phyloP scores from a whole-genome alignment of 164 flowering plant species.

The Tinospora cordifolia region DNA sequence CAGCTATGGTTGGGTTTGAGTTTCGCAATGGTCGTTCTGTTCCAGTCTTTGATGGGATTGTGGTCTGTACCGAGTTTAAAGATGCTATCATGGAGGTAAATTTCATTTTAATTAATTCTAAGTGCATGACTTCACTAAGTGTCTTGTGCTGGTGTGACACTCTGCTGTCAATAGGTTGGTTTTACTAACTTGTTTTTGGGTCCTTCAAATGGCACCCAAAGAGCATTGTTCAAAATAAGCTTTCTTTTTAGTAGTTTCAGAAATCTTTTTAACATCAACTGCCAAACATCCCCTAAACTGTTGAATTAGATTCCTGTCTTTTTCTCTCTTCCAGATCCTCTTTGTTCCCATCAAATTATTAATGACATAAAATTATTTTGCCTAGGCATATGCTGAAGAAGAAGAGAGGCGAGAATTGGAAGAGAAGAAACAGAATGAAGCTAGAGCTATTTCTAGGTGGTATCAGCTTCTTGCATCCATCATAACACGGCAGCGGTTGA shows the following conservation, averaged over 20 bases:
- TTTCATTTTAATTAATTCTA: neutral
- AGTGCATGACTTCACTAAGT: neutral
- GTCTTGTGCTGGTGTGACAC: neutral
- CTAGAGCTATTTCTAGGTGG: conserved; percentile 71
- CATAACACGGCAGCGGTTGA: conserved; percentile 72
- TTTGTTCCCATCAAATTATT: neutral
- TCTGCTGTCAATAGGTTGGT: neutral
- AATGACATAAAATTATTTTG: conserved; percentile 2
- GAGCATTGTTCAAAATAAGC: neutral
- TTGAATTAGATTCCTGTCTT: neutral
- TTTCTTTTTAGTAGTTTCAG: neutral
- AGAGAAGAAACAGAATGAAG: conserved; percentile 68
- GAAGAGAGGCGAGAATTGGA: conserved; percentile 62
- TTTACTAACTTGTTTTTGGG: neutral
- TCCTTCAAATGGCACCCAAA: neutral
- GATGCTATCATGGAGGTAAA: conserved; percentile 77
- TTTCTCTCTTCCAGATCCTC: neutral
- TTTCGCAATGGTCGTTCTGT: conserved; percentile 69
- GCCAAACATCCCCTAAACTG: neutral
- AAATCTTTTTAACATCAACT: neutral
- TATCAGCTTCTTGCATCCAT: conserved; percentile 88
- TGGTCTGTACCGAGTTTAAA: conserved; percentile 79
- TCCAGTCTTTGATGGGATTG: conserved; percentile 82
- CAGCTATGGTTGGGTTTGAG: conserved; percentile 99
- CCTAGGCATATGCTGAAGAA: conserved; percentile 83